phyloP scores from a whole-genome alignment of 2,329 filamentous ascomycete species.

The Ophiostoma australiae region DNA sequence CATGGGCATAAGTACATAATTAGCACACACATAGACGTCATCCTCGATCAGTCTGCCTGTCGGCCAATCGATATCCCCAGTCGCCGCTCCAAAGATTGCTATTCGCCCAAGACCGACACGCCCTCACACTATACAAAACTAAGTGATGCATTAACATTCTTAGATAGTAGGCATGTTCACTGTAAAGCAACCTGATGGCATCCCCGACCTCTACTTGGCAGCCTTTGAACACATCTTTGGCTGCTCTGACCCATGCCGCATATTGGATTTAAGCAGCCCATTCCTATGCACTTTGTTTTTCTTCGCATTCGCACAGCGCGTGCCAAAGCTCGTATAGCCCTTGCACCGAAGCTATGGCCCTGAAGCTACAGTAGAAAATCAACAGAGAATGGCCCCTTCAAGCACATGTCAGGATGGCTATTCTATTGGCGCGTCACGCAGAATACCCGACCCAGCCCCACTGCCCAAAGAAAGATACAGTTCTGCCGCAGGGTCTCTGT shows the following conservation, averaged over 20 bases:
- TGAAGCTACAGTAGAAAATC: not conserved
- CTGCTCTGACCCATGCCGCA: not conserved
- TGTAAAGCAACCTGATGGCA: no score
- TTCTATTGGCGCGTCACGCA: not conserved
- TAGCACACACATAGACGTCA: slow-evolving; percentile 6
- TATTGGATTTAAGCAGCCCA: not conserved
- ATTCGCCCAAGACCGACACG: not conserved
- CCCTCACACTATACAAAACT: not conserved
- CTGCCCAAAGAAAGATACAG: not conserved
- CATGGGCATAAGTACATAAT: no score
- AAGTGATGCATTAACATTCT: not conserved
- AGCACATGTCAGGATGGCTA: not conserved
- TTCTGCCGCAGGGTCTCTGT: not conserved
- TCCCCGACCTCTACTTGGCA: not conserved
- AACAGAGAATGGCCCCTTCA: not conserved
- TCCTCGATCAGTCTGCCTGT: not conserved
- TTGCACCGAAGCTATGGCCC: no score
- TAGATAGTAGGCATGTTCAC: not conserved
- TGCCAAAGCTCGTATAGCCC: not conserved
- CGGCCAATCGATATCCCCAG: not conserved
- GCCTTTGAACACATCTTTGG: not conserved
- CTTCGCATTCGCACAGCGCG: not conserved
- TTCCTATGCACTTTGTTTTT: not conserved
- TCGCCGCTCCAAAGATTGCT: not conserved
- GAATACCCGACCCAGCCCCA: slow-evolving; percentile 3